Evolutionary conservation across 805 yeast genomes (phyloP).

Genomic region (Starmerella ratchasimensis): DNA sequence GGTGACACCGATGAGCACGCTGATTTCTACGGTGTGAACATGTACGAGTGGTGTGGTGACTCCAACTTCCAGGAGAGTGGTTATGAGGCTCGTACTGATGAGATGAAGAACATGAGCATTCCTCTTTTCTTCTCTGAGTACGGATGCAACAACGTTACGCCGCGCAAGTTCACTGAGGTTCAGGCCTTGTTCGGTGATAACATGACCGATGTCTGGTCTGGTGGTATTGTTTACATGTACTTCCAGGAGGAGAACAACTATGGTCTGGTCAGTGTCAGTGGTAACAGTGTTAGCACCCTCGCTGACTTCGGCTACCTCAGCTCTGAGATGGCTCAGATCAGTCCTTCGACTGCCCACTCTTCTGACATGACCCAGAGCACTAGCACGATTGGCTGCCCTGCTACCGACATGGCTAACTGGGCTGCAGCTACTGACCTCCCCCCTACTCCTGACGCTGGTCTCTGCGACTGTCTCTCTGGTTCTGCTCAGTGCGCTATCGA

Average conservation of each 20-base stretch:
- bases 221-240: conserved; percentile 88
- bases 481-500: conserved; percentile 48
- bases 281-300: conserved; percentile 40
- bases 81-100: conserved; percentile 54
- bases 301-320: conserved; percentile 46
- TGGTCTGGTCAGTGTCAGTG: conserved; percentile 55
- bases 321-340: conserved; percentile 38
- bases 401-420: conserved; percentile 42
- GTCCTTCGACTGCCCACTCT: conserved; percentile 36
- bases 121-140: conserved; percentile 81
- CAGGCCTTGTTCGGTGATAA: conserved; percentile 47
- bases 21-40: conserved; percentile 74
- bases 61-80: conserved; percentile 51
- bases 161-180: conserved; percentile 69
- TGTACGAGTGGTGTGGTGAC: conserved; percentile 79
- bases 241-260: conserved; percentile 71
- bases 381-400: conserved; percentile 34
- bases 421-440: conserved; percentile 54
- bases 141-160: conserved; percentile 65
- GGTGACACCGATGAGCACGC: conserved; percentile 44
- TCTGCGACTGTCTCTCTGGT: conserved; percentile 47
- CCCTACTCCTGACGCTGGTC: conserved; percentile 56
- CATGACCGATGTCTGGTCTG: conserved; percentile 87
- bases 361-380: conserved; percentile 29
- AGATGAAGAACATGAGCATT: conserved; percentile 55